Percentiles rank a stretch among this genome's conserved stretches.
Conservation (phyloP, 148 eudicot species). For the Limonium bicolor region DNA sequence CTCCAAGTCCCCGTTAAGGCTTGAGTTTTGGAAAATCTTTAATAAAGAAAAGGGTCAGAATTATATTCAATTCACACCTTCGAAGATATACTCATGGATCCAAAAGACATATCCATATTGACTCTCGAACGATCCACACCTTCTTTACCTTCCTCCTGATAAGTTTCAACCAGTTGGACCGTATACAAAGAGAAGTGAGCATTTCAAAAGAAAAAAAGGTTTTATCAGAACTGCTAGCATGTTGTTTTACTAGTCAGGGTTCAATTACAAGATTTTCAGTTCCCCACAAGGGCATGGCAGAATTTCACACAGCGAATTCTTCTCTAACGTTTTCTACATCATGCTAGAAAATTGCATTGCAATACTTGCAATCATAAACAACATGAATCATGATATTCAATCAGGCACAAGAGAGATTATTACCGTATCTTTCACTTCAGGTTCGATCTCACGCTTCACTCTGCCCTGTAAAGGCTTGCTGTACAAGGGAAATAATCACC, state of each 20-base stretch:
- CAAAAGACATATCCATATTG: slow-evolving; percentile 3
- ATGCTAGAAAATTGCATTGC: neutral
- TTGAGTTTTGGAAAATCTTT: neutral
- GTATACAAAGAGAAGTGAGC: too few relatives aligned
- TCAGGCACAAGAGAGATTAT: neutral
- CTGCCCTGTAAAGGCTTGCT: slow-evolving; percentile 45
- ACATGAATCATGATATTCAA: neutral
- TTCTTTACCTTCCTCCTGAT: neutral
- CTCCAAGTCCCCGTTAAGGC: too few relatives aligned
- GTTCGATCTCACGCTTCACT: slow-evolving; percentile 63
- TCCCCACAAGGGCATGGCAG: neutral
- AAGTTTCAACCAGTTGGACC: too few relatives aligned
- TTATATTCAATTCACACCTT: slow-evolving; percentile 1
- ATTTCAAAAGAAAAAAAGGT: neutral
- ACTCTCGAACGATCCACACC: neutral
- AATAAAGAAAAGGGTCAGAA: neutral
- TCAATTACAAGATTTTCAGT: neutral
- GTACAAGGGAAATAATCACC: slow-evolving; percentile 2
- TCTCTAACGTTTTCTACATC: neutral
- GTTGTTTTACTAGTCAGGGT: neutral
- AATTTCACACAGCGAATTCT: neutral
- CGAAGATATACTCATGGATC: neutral
- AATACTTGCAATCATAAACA: neutral
- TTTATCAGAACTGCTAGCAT: too few relatives aligned
- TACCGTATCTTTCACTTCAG: slow-evolving; percentile 5